phyloP scores from a whole-genome alignment of 1,284 basidiomycete species.

The Naganishia cerealis region DNA sequence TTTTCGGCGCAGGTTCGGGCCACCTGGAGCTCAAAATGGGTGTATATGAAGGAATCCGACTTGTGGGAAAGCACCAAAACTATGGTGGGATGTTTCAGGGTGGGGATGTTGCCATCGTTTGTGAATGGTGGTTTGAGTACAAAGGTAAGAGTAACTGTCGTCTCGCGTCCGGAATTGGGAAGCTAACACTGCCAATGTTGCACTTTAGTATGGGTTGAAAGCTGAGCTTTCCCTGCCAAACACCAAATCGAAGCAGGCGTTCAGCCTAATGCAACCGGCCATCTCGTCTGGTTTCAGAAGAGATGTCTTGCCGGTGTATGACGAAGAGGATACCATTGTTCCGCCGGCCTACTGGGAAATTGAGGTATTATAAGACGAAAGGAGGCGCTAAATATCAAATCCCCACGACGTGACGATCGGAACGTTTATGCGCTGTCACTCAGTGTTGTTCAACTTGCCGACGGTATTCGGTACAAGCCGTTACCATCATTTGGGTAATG shows the following conservation, averaged over 20 bases:
- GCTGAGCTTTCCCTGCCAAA: conserved; percentile 2
- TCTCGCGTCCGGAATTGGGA: not conserved
- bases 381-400: not conserved
- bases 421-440: too few relatives aligned
- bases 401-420: too few relatives aligned
- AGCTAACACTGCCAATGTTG: not conserved
- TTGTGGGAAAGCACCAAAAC: not conserved
- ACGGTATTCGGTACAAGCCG: too few relatives aligned
- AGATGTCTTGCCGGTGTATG: conserved; percentile 10
- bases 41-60: not conserved
- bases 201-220: conserved; percentile 10
- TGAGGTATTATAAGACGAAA: not conserved
- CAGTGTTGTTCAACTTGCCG: too few relatives aligned
- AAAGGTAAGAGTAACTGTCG: conserved; percentile 8
- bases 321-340: conserved; percentile 5
- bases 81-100: conserved; percentile 13
- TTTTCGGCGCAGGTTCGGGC: not conserved
- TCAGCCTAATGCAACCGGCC: conserved; percentile 15
- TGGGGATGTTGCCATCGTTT: conserved; percentile 24
- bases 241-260: conserved; percentile 5
- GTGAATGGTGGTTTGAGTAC: conserved; percentile 16
- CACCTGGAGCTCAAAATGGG: not conserved
- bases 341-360: conserved; percentile 17
- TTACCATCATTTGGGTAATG: too few relatives aligned
- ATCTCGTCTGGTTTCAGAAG: conserved; percentile 13